These are phyloP conservation scores for Rhizophagus prolifer DNA, from an alignment of 192 early-diverging fungal species.

Conservation along the genomic window DNA sequence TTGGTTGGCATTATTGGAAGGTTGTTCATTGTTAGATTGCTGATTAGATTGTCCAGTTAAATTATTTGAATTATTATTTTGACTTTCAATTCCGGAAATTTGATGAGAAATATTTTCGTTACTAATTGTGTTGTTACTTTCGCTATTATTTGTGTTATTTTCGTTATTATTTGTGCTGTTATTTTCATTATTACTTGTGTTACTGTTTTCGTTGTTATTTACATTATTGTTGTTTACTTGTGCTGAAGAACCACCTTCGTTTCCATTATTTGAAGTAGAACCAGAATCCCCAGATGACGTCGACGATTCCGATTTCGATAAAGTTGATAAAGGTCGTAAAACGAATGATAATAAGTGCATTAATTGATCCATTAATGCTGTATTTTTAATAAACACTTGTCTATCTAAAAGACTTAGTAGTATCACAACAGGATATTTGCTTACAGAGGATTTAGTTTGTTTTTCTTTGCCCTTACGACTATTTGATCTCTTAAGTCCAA, in stretches of 20 bases:
- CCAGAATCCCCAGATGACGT: conserved; percentile 41
- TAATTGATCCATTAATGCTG: conserved; percentile 80
- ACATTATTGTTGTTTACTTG: neutral
- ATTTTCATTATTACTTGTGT: neutral
- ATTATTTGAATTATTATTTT: conserved; percentile 3
- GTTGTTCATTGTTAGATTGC: neutral
- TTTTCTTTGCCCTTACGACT: conserved; percentile 73
- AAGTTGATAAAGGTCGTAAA: conserved; percentile 68
- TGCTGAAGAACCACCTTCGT: neutral
- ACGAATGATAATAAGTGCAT: conserved; percentile 84
- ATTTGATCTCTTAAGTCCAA: conserved; percentile 54
- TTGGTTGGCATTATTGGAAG: neutral
- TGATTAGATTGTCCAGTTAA: neutral
- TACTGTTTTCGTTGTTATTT: neutral
- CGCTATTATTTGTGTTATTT: neutral
- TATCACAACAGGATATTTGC: conserved; percentile 71
- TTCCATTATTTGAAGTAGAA: conserved; percentile 9
- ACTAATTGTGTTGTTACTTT: neutral
- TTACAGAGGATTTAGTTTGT: conserved; percentile 47
- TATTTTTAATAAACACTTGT: conserved; percentile 77
- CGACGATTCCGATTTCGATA: conserved; percentile 48
- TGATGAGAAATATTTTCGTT: conserved; percentile 1
- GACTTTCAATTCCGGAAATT: neutral
- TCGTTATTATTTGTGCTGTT: neutral
- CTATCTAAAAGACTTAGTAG: conserved; percentile 83